Base-by-base conservation (phyloP, 2,329 filamentous ascomycete species). In the Cladosporium colombiae region DNA sequence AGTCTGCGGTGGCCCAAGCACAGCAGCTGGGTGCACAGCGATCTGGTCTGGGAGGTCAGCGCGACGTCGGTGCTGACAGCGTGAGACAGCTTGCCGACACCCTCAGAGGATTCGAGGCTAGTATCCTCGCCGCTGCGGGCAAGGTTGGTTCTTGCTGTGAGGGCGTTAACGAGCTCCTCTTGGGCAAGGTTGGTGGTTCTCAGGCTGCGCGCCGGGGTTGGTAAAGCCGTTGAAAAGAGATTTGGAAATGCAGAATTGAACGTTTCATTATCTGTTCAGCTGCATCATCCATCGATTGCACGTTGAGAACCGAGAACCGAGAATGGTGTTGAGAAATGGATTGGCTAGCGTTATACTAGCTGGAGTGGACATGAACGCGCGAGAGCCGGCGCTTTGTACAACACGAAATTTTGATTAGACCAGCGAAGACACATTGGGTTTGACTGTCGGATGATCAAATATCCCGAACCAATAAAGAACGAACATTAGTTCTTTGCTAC, bases 81-180 rank as follows among this genome's bases (percentile, higher is more conserved):
- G 80, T 78, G 66, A 76, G 73, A 49, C 81, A 83, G 73, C 72
- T 84, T 55, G 80, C 80, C 3, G 78, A 79, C 44, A 80, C 81
- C 46, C 70, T 84, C 64, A 78, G 79, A 66, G 80, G 79, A 13
- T 83, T 84, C 65, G 82, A 84, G 69, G 76, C 76, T n/a, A 81
- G 81, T 10, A 82, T 84, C 66, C 61, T 83, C 50, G 76, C 78
- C n/a, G 80, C 80, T 8, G 82, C 82, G 21, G 79, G 78, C 68
- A 77, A 77, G 68, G 81, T 84, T 18, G 82, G 82, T 53, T 75
- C 77, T 66, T 80, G 79, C 62, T 76, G 81, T 70, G 82, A 83
- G 66, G 78, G 80, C 40, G 80, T 83, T 29, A 80, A 80, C 60
- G 79, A 81, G 72, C 73, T 82, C 46, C 71, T 74, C 37, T 33